Conservation (phyloP, 495 filamentous ascomycete species). For the Symbiotaphrina buchneri region DNA sequence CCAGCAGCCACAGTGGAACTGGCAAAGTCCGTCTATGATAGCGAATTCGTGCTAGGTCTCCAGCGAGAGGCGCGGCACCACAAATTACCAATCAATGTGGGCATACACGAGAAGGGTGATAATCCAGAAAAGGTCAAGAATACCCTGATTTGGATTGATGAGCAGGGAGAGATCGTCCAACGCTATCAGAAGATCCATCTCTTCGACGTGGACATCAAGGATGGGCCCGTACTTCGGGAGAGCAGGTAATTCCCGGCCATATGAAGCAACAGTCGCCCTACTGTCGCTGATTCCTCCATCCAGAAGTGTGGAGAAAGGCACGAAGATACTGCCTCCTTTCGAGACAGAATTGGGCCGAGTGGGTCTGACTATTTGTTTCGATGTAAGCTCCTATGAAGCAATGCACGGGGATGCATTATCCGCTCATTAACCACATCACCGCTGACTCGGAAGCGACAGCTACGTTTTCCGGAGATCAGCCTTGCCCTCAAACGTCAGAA, state of each 20-base stretch:
- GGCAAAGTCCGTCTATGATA: conserved; percentile 28
- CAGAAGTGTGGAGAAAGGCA: conserved; percentile 37
- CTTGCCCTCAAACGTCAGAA: conserved; percentile 39
- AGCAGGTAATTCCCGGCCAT: conserved; percentile 19
- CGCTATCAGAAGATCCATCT: conserved; percentile 62
- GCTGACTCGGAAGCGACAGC: no score
- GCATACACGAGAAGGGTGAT: conserved; percentile 59
- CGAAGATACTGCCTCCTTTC: conserved; percentile 40
- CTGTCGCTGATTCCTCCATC: no score
- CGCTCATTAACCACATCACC: no score
- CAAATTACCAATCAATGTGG: conserved; percentile 58
- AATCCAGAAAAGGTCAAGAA: conserved; percentile 34
- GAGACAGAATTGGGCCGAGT: conserved; percentile 49
- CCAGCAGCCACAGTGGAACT: conserved; percentile 43
- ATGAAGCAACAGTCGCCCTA: background rate
- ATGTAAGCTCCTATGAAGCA: conserved; percentile 25
- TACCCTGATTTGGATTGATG: conserved; percentile 47
- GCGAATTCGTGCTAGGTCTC: conserved; percentile 50
- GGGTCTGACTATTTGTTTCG: conserved; percentile 72
- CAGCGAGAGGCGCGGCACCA: conserved; percentile 35
- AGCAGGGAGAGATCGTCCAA: conserved; percentile 32
- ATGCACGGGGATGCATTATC: no score
- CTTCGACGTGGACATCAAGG: conserved; percentile 48
- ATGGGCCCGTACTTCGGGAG: conserved; percentile 38
- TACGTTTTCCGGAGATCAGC: conserved; percentile 64